Evolutionary conservation across 2,329 filamentous ascomycete genomes (phyloP).

Genomic region (Nakataea oryzae): DNA sequence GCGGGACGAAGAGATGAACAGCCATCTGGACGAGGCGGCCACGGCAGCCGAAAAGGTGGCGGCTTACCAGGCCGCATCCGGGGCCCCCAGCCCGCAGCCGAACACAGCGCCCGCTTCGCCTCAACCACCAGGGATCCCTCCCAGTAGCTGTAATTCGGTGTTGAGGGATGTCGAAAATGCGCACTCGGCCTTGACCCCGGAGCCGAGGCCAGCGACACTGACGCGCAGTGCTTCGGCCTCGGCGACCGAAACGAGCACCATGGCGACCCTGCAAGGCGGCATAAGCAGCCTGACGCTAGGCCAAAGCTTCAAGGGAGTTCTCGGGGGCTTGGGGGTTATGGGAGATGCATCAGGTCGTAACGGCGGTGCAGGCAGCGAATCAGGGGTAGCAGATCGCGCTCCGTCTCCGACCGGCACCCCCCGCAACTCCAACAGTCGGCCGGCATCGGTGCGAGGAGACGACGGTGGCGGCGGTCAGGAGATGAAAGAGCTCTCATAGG

Average conservation of each 20-base stretch:
- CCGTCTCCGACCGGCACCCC: too few relatives aligned
- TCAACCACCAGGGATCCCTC: conserved; percentile 21
- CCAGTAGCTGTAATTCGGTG: conserved; percentile 5
- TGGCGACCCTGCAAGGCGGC: conserved; percentile 11
- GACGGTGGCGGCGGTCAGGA: conserved; percentile 8
- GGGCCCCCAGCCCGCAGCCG: conserved; percentile 23
- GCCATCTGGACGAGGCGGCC: conserved; percentile 43
- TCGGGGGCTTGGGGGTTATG: conserved; percentile 8
- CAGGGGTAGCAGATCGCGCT: neutral
- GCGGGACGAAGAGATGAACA: conserved; percentile 89
- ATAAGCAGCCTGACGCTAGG: conserved; percentile 11
- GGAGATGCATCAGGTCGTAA: conserved; percentile 2
- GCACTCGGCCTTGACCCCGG: conserved; percentile 9
- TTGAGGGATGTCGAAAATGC: conserved; percentile 8
- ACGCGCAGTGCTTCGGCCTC: conserved; percentile 7
- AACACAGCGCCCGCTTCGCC: neutral
- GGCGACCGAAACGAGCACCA: conserved; percentile 3
- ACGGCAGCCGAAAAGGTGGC: conserved; percentile 32
- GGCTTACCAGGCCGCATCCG: conserved; percentile 15
- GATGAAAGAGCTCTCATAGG: conserved; percentile 9
- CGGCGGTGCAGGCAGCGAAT: neutral
- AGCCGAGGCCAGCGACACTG: conserved; percentile 3
- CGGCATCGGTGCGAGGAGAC: neutral
- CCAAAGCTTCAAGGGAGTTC: conserved; percentile 12
- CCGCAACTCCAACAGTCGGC: neutral